Base-by-base conservation (phyloP, 2,329 filamentous ascomycete genomes). In the Arthroderma uncinatum region DNA sequence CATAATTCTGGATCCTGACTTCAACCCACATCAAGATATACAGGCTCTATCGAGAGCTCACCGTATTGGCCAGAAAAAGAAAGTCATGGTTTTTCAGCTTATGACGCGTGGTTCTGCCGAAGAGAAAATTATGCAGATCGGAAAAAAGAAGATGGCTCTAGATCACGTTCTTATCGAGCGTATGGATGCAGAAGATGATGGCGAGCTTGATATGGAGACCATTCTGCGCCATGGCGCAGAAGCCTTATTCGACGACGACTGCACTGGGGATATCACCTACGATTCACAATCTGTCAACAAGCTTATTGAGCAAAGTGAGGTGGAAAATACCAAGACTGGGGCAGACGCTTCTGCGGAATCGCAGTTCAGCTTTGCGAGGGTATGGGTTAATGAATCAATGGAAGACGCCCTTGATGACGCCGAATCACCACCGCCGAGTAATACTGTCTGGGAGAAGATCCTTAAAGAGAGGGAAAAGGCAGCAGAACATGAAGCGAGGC, bases 11-110 rank as follows among this genome's bases (percentile, higher is more conserved):
- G 91, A 98, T 65, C 89, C 89, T 0, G 93, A 98, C 67, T 97
- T 95, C 76, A 98, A 98, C 61, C 93, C 93, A 0, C 93, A 98
- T 67, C 93, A 98, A 71, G 94, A 98, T 66, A 87, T 98, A 40
- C 93, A 98, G 70, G 93, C 93, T 0, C 79, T 98, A 30, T 95
- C 92, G 30, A 84, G 94, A 62, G 93, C 92, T 16, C 93, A 98
- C 71, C 86, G 93, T 25, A 97, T 98, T 61, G 94, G 94, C 0
- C 94, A 98, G 71, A 89, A 90, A 71, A 90, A 93, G 63, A 96
- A 94, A 65, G 93, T 98, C 0, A 79, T 98, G 1, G 95, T 94
- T 62, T 95, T 97, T 66, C 92, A 97, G 68, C 75, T 98, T 0
- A 89, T 95, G 77, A 97, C 90, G 1, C 86, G 91, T 59, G 82